A percentile compares a stretch with the other conserved stretches of the same genome.
Evolutionary conservation across 148 eudicot genomes (phyloP).

Genomic region (Chenopodium album): DNA sequence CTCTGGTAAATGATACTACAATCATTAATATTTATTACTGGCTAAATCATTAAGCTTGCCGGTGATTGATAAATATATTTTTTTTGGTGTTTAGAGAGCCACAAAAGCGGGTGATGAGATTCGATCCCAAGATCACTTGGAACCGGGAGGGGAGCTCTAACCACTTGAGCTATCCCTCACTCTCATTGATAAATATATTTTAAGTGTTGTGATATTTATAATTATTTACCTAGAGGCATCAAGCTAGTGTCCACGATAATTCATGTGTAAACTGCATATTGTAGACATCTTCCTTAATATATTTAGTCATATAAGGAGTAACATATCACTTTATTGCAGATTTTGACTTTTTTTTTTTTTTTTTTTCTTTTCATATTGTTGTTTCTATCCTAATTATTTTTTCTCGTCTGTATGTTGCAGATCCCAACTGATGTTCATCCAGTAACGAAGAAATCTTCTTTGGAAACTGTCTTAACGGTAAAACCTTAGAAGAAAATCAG

Average conservation of each 20-base stretch:
- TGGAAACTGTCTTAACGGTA: conserved; percentile 99
- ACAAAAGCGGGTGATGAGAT: too few relatives aligned
- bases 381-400: background rate
- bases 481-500: background rate
- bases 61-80: too few relatives aligned
- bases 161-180: too few relatives aligned
- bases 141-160: too few relatives aligned
- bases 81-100: too few relatives aligned
- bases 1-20: too few relatives aligned
- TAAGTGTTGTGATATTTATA: too few relatives aligned
- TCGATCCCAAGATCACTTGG: too few relatives aligned
- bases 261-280: background rate
- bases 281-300: background rate
- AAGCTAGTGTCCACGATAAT: background rate
- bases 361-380: background rate
- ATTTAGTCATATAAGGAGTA: background rate
- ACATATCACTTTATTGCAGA: background rate
- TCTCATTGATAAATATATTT: too few relatives aligned
- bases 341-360: background rate
- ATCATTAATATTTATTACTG: too few relatives aligned
- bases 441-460: conserved; percentile 69
- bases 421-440: conserved; percentile 92
- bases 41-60: too few relatives aligned
- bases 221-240: background rate
- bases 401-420: conserved; percentile 40